Percentiles rank a stretch among this genome's conserved stretches.
phyloP scores from a whole-genome alignment of 768 basidiomycete genomes.

The Hysterangium stoloniferum region DNA sequence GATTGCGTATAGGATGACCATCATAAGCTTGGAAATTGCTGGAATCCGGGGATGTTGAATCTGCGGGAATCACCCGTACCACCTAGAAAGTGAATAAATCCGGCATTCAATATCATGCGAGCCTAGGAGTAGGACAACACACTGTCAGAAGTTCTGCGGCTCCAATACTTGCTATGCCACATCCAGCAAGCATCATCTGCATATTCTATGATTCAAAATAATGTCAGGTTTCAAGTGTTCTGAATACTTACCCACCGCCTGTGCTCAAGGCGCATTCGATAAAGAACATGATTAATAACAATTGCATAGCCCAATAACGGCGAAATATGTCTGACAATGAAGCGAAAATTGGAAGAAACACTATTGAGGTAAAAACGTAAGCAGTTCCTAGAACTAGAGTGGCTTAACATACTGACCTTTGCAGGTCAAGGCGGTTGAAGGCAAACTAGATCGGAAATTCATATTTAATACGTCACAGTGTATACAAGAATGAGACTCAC shows the following conservation, averaged over 20 bases:
- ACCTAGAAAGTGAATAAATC: slow-evolving; percentile 20
- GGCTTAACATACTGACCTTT: slow-evolving; percentile 17
- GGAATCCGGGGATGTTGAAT: slow-evolving; percentile 33
- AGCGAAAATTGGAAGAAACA: slow-evolving; percentile 45
- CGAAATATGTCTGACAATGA: slow-evolving; percentile 44
- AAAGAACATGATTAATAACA: slow-evolving; percentile 37
- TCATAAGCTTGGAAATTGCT: slow-evolving; percentile 35
- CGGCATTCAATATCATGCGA: neutral
- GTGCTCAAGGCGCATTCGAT: slow-evolving; percentile 41
- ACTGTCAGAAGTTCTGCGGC: slow-evolving; percentile 36
- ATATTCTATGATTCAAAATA: slow-evolving; percentile 25
- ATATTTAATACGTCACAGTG: neutral
- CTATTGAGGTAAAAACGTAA: slow-evolving; percentile 43
- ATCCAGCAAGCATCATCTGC: slow-evolving; percentile 36
- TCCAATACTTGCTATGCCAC: slow-evolving; percentile 43
- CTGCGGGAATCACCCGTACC: slow-evolving; percentile 36
- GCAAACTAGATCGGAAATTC: slow-evolving; percentile 19
- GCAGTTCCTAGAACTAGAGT: slow-evolving; percentile 29
- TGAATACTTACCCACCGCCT: slow-evolving; percentile 19
- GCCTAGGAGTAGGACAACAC: neutral
- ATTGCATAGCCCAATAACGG: slow-evolving; percentile 40
- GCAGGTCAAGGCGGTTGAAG: slow-evolving; percentile 28
- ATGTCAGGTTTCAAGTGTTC: neutral
- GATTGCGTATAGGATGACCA: slow-evolving; percentile 37
- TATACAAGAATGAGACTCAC: slow-evolving; percentile 24